phyloP scores from a whole-genome alignment of 1,284 basidiomycete genomes.

The Clitocybe nebularis region DNA sequence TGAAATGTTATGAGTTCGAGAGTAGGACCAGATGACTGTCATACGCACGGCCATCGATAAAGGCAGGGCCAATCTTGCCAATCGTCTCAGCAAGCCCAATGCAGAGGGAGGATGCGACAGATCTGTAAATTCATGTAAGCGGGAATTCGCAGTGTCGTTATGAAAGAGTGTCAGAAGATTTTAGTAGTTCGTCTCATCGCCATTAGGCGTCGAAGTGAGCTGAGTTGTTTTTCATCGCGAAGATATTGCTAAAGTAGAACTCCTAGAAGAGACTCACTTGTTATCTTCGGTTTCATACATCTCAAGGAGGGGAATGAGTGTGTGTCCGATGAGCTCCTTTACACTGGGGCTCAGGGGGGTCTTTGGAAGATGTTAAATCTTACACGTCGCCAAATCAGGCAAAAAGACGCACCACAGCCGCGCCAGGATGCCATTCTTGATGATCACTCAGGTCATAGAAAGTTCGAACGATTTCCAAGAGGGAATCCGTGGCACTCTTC shows the following conservation, averaged over 20 bases:
- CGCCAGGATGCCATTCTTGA: constrained; percentile 80
- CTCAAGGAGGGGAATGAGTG: constrained; percentile 77
- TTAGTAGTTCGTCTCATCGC: constrained; percentile 54
- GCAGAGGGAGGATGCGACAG: constrained; percentile 84
- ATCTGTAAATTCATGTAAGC: constrained; percentile 42
- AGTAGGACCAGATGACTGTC: constrained; percentile 1
- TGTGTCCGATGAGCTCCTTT: constrained; percentile 77
- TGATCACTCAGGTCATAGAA: constrained; percentile 89
- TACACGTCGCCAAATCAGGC: too few species aligned
- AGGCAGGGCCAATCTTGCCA: constrained; percentile 85
- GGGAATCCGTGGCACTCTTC: constrained; percentile 87
- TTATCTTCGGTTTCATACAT: constrained; percentile 96
- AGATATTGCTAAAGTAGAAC: constrained; percentile 4
- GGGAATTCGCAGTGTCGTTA: constrained; percentile 5
- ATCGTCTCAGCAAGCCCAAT: constrained; percentile 87
- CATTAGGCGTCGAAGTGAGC: constrained; percentile 77
- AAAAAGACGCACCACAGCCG: constrained; percentile 49
- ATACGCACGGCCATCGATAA: constrained; percentile 68
- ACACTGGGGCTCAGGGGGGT: constrained; percentile 73
- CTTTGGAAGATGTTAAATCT: constrained; percentile 26
- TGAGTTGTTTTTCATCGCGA: constrained; percentile 73
- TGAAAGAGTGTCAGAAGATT: constrained; percentile 19
- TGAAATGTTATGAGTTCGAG: constrained; percentile 24
- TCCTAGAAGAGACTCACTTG: constrained; percentile 66
- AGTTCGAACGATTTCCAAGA: constrained; percentile 88